A percentile compares a stretch with the other conserved stretches of the same genome.
Evolutionary conservation across 192 early-diverging fungal genomes (phyloP).

Genomic region (Coemansia sp.): DNA sequence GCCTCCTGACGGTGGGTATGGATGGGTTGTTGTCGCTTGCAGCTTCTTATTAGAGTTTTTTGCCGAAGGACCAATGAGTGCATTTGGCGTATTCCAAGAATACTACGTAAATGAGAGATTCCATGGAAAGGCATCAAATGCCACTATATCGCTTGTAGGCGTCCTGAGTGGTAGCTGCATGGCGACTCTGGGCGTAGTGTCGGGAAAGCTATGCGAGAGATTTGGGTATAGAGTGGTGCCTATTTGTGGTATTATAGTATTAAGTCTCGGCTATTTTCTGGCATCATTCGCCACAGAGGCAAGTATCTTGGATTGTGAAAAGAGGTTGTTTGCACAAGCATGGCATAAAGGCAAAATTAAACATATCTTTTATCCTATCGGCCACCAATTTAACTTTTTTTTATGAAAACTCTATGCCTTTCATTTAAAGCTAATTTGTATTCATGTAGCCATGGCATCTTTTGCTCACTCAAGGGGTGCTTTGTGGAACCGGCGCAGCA

Average conservation of each 20-base stretch:
- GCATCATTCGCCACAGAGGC: slow-evolving; percentile 55
- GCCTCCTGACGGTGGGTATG: slow-evolving; percentile 53
- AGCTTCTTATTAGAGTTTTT: slow-evolving; percentile 52
- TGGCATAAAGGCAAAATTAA: neutral
- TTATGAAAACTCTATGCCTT: neutral
- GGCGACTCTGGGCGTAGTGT: slow-evolving; percentile 46
- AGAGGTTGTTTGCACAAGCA: neutral
- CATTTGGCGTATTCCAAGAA: slow-evolving; percentile 55
- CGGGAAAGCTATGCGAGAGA: slow-evolving; percentile 50
- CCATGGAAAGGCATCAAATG: slow-evolving; percentile 39
- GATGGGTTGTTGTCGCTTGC: slow-evolving; percentile 54
- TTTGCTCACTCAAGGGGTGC: slow-evolving; percentile 60
- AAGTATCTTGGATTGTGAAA: slow-evolving; percentile 9
- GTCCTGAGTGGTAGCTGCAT: slow-evolving; percentile 45
- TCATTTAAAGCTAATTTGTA: neutral
- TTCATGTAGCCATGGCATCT: slow-evolving; percentile 62
- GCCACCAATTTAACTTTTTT: neutral
- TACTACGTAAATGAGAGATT: slow-evolving; percentile 55
- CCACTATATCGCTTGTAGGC: slow-evolving; percentile 52
- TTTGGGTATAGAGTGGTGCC: slow-evolving; percentile 48
- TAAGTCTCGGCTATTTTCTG: slow-evolving; percentile 49
- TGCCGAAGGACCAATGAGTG: slow-evolving; percentile 52
- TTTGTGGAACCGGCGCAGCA: slow-evolving; percentile 58
- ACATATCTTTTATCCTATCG: neutral
- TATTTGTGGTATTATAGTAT: slow-evolving; percentile 29